Percentiles rank a stretch among this genome's conserved stretches.
These are phyloP conservation scores for Penicillium atrosanguineum DNA, from an alignment of 495 filamentous ascomycete genomes.

Conservation along the genomic window DNA sequence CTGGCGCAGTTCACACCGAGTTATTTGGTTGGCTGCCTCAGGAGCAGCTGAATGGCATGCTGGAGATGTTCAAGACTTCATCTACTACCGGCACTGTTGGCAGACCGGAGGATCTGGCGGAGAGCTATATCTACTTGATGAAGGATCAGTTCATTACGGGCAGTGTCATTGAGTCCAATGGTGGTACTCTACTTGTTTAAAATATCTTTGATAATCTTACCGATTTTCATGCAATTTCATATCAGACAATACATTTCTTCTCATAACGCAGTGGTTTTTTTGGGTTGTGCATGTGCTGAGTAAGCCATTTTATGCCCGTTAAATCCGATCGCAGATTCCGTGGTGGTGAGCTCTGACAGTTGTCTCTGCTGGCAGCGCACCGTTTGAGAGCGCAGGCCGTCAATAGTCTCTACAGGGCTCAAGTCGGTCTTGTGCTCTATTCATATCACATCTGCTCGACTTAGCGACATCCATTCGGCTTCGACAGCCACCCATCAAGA, in stretches of 20 bases:
- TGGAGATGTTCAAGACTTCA: slow-evolving; percentile 21
- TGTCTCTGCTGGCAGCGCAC: background rate
- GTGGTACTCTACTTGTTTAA: slow-evolving; percentile 19
- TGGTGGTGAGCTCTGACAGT: background rate
- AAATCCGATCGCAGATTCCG: slow-evolving; percentile 3
- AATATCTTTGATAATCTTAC: background rate
- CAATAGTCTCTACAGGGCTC: background rate
- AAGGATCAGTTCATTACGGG: slow-evolving; percentile 54
- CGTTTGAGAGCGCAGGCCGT: background rate
- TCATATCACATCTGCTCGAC: background rate
- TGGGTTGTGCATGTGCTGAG: background rate
- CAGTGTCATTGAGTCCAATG: slow-evolving; percentile 38
- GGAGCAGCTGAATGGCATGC: slow-evolving; percentile 1
- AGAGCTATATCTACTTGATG: slow-evolving; percentile 66
- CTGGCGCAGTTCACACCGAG: slow-evolving; percentile 55
- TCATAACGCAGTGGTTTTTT: background rate
- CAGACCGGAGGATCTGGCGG: slow-evolving; percentile 57
- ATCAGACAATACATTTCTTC: background rate
- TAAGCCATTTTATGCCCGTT: slow-evolving; percentile 7
- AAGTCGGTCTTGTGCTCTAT: background rate
- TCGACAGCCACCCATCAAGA: slow-evolving; percentile 20
- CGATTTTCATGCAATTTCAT: background rate
- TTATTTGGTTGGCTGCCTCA: slow-evolving; percentile 27
- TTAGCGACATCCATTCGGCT: background rate
- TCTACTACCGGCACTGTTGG: slow-evolving; percentile 47